Conservation (phyloP, 345 rosid genomes). For the Moricandia arvensis region DNA sequence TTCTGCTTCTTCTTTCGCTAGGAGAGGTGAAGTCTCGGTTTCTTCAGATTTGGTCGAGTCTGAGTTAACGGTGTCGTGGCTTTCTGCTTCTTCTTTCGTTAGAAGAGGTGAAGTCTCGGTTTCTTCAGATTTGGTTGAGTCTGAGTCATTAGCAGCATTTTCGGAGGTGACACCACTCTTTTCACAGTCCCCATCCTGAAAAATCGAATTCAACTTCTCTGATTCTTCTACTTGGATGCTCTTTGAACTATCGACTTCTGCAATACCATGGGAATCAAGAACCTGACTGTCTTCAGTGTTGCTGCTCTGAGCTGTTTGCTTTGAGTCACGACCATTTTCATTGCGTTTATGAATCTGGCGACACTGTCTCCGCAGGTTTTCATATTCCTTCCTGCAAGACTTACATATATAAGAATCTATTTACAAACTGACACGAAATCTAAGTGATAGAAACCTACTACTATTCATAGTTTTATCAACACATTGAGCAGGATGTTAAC, state of each 20-base stretch:
- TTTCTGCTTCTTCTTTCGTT: slow-evolving; percentile 38
- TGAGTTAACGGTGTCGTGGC: slow-evolving; percentile 29
- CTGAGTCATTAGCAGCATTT: slow-evolving; percentile 49
- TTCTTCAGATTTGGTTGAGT: slow-evolving; percentile 62
- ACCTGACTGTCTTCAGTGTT: slow-evolving; percentile 50
- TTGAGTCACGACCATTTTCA: slow-evolving; percentile 43
- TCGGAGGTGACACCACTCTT: slow-evolving; percentile 49
- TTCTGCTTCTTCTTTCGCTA: slow-evolving; percentile 38
- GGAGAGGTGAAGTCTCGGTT: slow-evolving; percentile 45
- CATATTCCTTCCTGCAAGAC: slow-evolving; percentile 64
- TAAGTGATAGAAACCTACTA: not conserved
- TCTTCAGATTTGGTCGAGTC: slow-evolving; percentile 53
- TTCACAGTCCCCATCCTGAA: slow-evolving; percentile 47
- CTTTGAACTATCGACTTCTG: slow-evolving; percentile 42
- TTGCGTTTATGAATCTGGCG: slow-evolving; percentile 39
- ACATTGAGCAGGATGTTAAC: slow-evolving; percentile 14
- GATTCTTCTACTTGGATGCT: slow-evolving; percentile 37
- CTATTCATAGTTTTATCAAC: slow-evolving; percentile 11
- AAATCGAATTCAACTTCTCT: slow-evolving; percentile 19
- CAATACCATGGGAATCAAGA: slow-evolving; percentile 46
- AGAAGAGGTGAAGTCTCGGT: slow-evolving; percentile 48
- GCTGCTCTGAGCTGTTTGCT: slow-evolving; percentile 43
- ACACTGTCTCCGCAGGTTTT: slow-evolving; percentile 63
- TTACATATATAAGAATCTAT: slow-evolving; percentile 17
- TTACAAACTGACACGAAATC: not conserved